These are phyloP conservation scores for Malassezia brasiliensis DNA, from an alignment of 1,284 basidiomycete species.

Conservation along the genomic window DNA sequence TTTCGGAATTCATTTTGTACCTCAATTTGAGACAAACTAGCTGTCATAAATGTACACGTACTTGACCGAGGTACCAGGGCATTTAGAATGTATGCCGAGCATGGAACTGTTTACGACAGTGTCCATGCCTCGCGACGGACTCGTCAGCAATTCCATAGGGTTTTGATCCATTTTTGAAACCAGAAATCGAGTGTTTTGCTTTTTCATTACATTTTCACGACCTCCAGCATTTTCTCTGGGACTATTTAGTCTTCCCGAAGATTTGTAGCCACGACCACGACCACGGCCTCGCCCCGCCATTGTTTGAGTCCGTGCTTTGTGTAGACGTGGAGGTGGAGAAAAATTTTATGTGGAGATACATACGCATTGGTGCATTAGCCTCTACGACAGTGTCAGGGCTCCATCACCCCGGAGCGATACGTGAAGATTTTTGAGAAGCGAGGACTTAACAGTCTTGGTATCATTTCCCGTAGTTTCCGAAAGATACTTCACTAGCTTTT, in stretches of 20 bases:
- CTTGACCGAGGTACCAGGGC: background rate
- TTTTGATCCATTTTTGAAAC: background rate
- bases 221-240: no score
- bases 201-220: no score
- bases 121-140: slow-evolving; percentile 11
- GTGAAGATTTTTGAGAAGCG: background rate
- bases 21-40: background rate
- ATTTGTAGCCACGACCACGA: no score
- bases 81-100: background rate
- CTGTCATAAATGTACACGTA: background rate
- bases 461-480: background rate
- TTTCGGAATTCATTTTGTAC: slow-evolving; percentile 8
- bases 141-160: slow-evolving; percentile 2
- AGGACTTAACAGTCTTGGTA: background rate
- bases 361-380: no score
- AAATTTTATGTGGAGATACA: background rate
- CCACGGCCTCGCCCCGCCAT: no score
- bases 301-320: no score
- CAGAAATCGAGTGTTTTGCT: background rate
- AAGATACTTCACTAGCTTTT: background rate
- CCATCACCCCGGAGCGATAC: background rate
- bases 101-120: background rate
- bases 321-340: background rate
- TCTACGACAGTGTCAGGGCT: background rate
- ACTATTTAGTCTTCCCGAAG: no score